Base-by-base conservation (phyloP, 192 early-diverging fungal species). In the Coemansia sp. region DNA sequence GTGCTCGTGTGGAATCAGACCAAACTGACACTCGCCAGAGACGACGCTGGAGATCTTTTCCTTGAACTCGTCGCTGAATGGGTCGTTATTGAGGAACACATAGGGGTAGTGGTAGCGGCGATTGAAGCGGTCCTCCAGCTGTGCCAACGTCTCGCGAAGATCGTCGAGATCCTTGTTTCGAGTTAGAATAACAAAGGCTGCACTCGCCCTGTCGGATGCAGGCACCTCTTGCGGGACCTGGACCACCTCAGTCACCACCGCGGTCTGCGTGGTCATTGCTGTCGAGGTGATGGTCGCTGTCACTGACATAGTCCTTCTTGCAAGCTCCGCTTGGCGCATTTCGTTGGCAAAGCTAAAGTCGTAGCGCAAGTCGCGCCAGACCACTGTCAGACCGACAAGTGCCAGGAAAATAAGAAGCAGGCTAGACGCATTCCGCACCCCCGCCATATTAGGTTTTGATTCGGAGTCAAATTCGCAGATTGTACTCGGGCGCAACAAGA, bases 81-180 rank as follows among this genome's bases (percentile, higher is more conserved):
- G 88, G 46, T 78, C 82, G 59, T 93, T 86, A 82, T 92, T 93
- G 33, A 93, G 65, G 69, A 93, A 92, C 9, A 93, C 86, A 71
- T 92, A 93, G 16, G 91, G 91, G 69, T 93, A 93, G 61, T 88
- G 67, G 80, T 86, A 88, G n/a, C 86, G 79, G 64, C 70, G 77
- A 79, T 93, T 93, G 76, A 92, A 92, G 39, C 85, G 83, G 67
- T 87, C 77, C 66, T 93, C 85, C n/a, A 93, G 59, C 57, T 89
- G 83, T 10, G 70, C 65, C 9, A 93, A 67, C 0, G 88, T 65
- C 31, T 71, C 65, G 38, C 74, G 75, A 57, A 91, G 69, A 8
- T 68, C 84, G 34, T 83, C 70, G 45, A 88, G 82, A 24, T 92
- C 90, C 10, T 66, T 73, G 82, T 92, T 91, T 57, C 88, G 73